These are phyloP conservation scores for Coix lacrymajobi DNA, from an alignment of 176 grass and related monocot genomes.

Conservation along the genomic window DNA sequence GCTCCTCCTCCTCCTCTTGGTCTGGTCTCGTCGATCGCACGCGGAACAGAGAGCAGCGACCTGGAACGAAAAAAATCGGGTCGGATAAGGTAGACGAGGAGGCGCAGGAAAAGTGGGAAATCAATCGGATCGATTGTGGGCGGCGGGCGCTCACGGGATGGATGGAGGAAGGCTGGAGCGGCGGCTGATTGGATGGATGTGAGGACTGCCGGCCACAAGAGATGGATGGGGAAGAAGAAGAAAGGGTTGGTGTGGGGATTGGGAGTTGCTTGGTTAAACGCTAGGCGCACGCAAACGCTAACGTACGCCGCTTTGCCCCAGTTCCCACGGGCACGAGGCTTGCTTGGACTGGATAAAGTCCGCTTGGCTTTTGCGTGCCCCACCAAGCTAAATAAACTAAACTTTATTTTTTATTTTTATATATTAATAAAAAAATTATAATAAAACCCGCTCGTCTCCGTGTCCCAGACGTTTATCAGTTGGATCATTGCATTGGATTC, in stretches of 20 bases:
- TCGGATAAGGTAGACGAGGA: neutral
- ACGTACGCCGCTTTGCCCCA: neutral
- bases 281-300: conserved; percentile 1
- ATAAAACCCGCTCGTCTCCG: neutral
- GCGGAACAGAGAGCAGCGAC: neutral
- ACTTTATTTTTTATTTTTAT: too few relatives aligned
- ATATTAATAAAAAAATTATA: too few relatives aligned
- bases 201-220: neutral
- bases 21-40: neutral
- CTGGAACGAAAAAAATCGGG: neutral
- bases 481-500: neutral
- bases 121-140: neutral
- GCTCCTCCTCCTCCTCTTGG: neutral
- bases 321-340: too few relatives aligned
- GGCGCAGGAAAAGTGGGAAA: neutral
- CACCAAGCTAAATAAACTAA: neutral
- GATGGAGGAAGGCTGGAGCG: neutral
- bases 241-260: too few relatives aligned
- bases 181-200: neutral
- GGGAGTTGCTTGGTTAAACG: neutral
- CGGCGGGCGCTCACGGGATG: neutral
- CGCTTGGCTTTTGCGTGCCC: neutral
- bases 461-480: neutral
- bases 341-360: neutral
- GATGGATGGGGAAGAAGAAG: neutral